These are phyloP conservation scores for Oleoguttula mirabilis DNA, from an alignment of 495 filamentous ascomycete species.

Conservation along the genomic window DNA sequence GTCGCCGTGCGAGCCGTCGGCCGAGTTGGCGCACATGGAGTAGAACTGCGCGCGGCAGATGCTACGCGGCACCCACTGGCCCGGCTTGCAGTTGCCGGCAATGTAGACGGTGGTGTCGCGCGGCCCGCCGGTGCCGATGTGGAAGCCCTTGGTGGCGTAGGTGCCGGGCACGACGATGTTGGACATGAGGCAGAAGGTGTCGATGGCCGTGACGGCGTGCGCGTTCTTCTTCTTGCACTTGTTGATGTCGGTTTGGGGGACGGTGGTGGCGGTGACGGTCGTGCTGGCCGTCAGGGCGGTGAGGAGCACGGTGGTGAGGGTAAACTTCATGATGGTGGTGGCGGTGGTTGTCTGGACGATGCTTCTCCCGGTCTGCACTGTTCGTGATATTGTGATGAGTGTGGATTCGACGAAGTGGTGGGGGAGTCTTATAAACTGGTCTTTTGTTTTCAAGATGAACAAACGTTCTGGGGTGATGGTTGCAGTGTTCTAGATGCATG, in stretches of 20 bases:
- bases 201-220: conserved; percentile 7
- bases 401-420: too few species aligned
- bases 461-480: too few species aligned
- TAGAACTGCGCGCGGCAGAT: conserved; percentile 6
- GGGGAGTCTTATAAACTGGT: too few species aligned
- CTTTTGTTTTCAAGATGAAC: too few species aligned
- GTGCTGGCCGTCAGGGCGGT: not conserved
- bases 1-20: not conserved
- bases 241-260: not conserved
- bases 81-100: not conserved
- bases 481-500: too few species aligned
- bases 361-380: too few species aligned
- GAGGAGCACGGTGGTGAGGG: not conserved
- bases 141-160: not conserved
- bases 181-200: conserved; percentile 3
- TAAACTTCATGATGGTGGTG: not conserved
- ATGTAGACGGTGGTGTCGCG: conserved; percentile 3
- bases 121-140: conserved; percentile 1
- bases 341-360: too few species aligned
- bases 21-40: conserved; percentile 6
- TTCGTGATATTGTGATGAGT: too few species aligned
- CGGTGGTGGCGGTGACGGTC: conserved; percentile 3
- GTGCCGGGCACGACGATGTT: conserved; percentile 1
- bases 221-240: conserved; percentile 6
- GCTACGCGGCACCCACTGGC: conserved; percentile 8